Percentiles rank a stretch among this genome's conserved stretches.
Conservation (phyloP, 768 basidiomycete genomes). For the Macrolepiota fuliginosa region DNA sequence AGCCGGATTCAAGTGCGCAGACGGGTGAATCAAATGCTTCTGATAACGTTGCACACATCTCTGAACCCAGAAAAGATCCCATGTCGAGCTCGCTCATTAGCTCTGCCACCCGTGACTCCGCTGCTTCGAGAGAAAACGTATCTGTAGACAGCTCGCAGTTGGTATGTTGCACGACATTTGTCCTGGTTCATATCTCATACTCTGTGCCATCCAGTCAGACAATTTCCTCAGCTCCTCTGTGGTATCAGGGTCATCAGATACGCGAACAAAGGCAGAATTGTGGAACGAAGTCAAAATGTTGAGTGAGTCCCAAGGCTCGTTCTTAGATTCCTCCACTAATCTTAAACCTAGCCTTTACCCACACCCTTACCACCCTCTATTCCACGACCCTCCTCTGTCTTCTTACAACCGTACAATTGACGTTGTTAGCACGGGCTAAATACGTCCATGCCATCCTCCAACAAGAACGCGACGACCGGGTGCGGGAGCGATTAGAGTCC, state of each 20-base stretch:
- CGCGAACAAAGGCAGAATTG: conserved; percentile 71
- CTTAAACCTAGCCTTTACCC: conserved; percentile 66
- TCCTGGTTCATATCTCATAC: background rate
- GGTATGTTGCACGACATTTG: background rate
- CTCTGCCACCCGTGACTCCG: background rate
- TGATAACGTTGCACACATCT: background rate
- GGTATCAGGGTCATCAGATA: conserved; percentile 28
- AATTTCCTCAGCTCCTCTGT: conserved; percentile 21
- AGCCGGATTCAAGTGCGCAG: conserved; percentile 8
- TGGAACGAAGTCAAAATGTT: conserved; percentile 95
- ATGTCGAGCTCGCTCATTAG: background rate
- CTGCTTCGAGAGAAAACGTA: background rate
- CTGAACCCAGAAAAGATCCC: background rate
- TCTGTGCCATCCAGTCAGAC: conserved; percentile 24
- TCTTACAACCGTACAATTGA: conserved; percentile 85
- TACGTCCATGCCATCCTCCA: conserved; percentile 71
- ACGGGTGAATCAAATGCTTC: background rate
- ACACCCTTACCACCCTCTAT: conserved; percentile 85
- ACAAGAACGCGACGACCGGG: conserved; percentile 56
- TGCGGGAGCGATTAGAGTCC: conserved; percentile 42
- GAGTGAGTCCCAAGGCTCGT: conserved; percentile 41
- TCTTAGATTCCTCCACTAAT: background rate
- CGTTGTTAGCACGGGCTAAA: conserved; percentile 76
- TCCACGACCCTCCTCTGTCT: conserved; percentile 81
- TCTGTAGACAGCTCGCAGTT: conserved; percentile 6